phyloP scores from a whole-genome alignment of 768 basidiomycete genomes.

The Boletus insuetus region DNA sequence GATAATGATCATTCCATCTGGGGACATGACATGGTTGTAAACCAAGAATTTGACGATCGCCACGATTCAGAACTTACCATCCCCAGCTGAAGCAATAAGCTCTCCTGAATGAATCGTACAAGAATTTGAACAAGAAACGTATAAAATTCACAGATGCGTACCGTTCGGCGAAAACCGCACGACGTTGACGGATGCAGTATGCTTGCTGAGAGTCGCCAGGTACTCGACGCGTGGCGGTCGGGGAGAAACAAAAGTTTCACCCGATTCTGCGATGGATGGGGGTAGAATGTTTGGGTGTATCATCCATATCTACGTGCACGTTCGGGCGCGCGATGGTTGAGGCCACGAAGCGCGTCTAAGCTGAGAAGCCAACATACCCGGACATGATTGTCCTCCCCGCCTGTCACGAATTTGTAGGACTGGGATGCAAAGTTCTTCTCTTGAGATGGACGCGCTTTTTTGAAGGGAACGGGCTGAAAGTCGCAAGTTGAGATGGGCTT shows the following conservation, averaged over 20 bases:
- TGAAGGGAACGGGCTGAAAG: slow-evolving; percentile 84
- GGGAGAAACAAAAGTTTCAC: slow-evolving; percentile 32
- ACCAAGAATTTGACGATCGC: background rate
- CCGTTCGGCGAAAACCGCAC: slow-evolving; percentile 96
- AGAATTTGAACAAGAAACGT: background rate
- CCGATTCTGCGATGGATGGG: slow-evolving; percentile 45
- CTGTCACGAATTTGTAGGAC: slow-evolving; percentile 90
- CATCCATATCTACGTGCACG: slow-evolving; percentile 74
- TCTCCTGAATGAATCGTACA: slow-evolving; percentile 55
- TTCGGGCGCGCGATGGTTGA: slow-evolving; percentile 8
- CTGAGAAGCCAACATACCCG: slow-evolving; percentile 58
- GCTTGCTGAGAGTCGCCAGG: slow-evolving; percentile 87
- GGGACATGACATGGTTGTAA: background rate
- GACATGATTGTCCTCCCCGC: slow-evolving; percentile 96
- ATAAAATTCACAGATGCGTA: slow-evolving; percentile 32
- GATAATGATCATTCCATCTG: slow-evolving; percentile 96
- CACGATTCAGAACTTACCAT: slow-evolving; percentile 57
- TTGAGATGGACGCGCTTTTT: slow-evolving; percentile 70
- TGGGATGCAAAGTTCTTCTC: slow-evolving; percentile 59
- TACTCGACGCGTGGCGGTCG: slow-evolving; percentile 92
- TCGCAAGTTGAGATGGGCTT: slow-evolving; percentile 96
- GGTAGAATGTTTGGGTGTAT: slow-evolving; percentile 89
- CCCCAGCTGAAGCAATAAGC: slow-evolving; percentile 92
- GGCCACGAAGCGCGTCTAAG: slow-evolving; percentile 10
- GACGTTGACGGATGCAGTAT: slow-evolving; percentile 94